Percentiles rank a stretch among this genome's conserved stretches.
Conservation (phyloP, 441 rosid genomes). For the Euphorbia corollata region DNA sequence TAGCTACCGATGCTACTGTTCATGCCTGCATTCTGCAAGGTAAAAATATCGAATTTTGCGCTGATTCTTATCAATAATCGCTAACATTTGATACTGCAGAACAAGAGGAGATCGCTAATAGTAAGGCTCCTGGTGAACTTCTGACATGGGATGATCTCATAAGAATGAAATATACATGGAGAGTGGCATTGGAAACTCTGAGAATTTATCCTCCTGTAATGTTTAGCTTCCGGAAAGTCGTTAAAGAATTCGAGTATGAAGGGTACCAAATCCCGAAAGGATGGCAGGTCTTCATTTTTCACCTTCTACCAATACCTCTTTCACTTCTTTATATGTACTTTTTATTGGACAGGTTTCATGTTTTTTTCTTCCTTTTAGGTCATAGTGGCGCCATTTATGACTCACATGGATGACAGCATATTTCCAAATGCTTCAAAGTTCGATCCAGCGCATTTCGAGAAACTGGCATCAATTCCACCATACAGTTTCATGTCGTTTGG, state of each 20-base stretch:
- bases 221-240: neutral
- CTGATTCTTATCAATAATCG: neutral
- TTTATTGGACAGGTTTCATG: neutral
- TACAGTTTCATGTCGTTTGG: conserved; percentile 27
- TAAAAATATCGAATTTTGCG: neutral
- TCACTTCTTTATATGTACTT: neutral
- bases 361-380: neutral
- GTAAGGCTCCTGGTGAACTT: neutral
- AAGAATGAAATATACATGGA: conserved; percentile 7
- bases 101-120: conserved; percentile 13
- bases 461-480: conserved; percentile 13
- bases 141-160: conserved; percentile 1
- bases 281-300: neutral
- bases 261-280: neutral
- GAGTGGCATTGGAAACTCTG: neutral
- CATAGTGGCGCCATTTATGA: neutral
- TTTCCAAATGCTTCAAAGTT: conserved; percentile 3
- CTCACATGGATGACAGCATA: conserved; percentile 7
- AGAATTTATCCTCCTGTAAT: neutral
- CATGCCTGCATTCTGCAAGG: neutral
- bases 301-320: neutral
- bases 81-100: neutral
- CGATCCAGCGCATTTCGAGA: neutral
- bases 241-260: neutral
- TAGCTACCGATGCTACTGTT: neutral